Percentiles rank a stretch among this genome's conserved stretches.
Evolutionary conservation across 768 basidiomycete genomes (phyloP).

Genomic region (Amanita fuliginea): DNA sequence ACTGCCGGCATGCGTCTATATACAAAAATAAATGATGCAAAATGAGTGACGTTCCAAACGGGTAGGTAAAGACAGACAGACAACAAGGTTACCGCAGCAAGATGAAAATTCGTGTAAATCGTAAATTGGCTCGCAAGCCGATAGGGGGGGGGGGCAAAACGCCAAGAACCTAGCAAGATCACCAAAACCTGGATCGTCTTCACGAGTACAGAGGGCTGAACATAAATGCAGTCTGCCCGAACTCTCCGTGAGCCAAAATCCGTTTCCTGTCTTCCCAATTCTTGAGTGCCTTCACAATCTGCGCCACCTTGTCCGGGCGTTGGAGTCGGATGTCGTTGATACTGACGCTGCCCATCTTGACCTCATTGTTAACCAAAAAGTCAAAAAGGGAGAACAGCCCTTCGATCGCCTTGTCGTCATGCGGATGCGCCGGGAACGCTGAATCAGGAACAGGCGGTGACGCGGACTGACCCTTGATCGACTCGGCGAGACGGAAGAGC

Average conservation of each 20-base stretch:
- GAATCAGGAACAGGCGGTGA: constrained; percentile 69
- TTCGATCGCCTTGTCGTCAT: constrained; percentile 70
- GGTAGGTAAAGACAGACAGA: too few relatives aligned
- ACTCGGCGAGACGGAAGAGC: constrained; percentile 79
- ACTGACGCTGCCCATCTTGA: constrained; percentile 84
- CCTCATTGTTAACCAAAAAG: constrained; percentile 84
- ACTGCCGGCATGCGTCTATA: too few relatives aligned
- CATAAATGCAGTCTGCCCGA: background rate
- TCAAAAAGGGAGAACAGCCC: constrained; percentile 87
- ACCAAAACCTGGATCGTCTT: too few relatives aligned
- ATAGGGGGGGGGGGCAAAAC: too few relatives aligned
- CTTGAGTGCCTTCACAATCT: constrained; percentile 68
- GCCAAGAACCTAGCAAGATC: too few relatives aligned
- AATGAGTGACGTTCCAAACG: too few relatives aligned
- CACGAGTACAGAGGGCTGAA: too few relatives aligned
- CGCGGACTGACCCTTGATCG: constrained; percentile 53
- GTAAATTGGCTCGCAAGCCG: too few relatives aligned
- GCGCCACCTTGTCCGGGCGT: constrained; percentile 70
- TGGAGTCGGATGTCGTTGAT: constrained; percentile 89
- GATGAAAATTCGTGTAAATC: too few relatives aligned
- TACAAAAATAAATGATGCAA: too few relatives aligned
- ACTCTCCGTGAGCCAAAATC: constrained; percentile 21
- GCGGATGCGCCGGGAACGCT: constrained; percentile 56
- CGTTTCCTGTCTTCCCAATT: constrained; percentile 71
- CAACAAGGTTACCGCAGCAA: too few relatives aligned